Percentiles rank a stretch among this genome's conserved stretches.
Evolutionary conservation across 495 filamentous ascomycete species (phyloP).

Genomic region (Podospora pseudopauciseta): DNA sequence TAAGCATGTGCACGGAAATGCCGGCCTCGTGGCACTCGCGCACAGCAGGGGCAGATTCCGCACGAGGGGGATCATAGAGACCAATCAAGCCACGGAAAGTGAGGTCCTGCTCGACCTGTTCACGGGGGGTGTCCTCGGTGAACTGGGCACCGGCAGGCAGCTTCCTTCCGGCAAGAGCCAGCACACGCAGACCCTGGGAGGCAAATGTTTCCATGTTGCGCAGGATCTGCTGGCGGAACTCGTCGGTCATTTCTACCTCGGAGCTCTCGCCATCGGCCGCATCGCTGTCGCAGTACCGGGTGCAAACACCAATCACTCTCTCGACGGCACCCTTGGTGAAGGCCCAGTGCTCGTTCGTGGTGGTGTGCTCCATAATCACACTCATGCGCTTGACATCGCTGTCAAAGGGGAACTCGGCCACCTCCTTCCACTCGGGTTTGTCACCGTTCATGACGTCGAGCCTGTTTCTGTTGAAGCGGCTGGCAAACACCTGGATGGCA

Average conservation of each 20-base stretch:
- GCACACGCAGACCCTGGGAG: constrained; percentile 68
- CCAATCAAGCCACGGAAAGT: constrained; percentile 63
- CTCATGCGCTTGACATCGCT: constrained; percentile 81
- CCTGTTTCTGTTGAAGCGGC: constrained; percentile 63
- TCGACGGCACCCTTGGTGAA: constrained; percentile 84
- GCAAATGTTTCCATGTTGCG: constrained; percentile 62
- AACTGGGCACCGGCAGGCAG: constrained; percentile 14
- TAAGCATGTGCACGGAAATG: constrained; percentile 76
- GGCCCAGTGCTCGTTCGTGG: constrained; percentile 41
- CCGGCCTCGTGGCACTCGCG: constrained; percentile 64
- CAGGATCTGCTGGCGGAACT: constrained; percentile 57
- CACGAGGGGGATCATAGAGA: constrained; percentile 69
- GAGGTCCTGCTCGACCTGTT: constrained; percentile 54
- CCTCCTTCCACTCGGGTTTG: constrained; percentile 38
- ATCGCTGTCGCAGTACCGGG: constrained; percentile 20
- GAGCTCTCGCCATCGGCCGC: constrained; percentile 23
- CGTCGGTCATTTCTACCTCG: constrained; percentile 53
- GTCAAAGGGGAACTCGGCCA: constrained; percentile 77
- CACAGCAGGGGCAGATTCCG: constrained; percentile 64
- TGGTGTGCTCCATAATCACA: constrained; percentile 55
- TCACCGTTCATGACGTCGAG: constrained; percentile 49
- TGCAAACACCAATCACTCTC: constrained; percentile 54
- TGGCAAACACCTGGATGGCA: constrained; percentile 73
- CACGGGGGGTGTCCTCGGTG: constrained; percentile 37
- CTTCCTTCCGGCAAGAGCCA: constrained; percentile 61